Percentiles rank a stretch among this genome's conserved stretches.
These are phyloP conservation scores for Trichaptum fuscoviolaceum DNA, from an alignment of 768 basidiomycete species.

Conservation along the genomic window DNA sequence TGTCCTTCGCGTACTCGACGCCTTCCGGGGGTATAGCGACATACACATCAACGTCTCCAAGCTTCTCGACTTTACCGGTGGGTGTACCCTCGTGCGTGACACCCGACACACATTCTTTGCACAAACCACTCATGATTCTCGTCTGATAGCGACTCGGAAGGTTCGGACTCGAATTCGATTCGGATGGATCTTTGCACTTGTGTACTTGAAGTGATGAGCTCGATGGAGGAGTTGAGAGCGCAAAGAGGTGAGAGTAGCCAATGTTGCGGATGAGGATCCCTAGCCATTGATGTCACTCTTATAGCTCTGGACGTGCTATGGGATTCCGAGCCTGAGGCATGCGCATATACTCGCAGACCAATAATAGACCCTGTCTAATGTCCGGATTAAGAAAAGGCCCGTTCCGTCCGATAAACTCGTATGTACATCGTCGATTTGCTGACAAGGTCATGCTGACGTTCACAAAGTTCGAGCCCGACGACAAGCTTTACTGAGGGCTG, in stretches of 20 bases:
- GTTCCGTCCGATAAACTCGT: background rate
- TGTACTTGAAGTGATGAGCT: background rate
- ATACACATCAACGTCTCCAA: constrained; percentile 46
- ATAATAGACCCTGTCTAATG: background rate
- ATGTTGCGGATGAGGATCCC: background rate
- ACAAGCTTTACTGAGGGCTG: background rate
- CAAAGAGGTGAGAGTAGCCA: background rate
- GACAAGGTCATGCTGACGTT: background rate
- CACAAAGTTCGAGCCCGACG: background rate
- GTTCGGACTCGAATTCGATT: background rate
- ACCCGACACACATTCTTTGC: constrained; percentile 2
- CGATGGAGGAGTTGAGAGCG: background rate
- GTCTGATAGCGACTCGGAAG: background rate
- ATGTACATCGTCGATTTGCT: background rate
- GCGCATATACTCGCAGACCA: background rate
- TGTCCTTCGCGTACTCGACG: constrained; percentile 46
- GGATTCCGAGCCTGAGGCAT: background rate
- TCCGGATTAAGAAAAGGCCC: background rate
- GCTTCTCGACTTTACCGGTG: constrained; percentile 32
- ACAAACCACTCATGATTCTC: background rate
- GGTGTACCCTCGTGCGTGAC: constrained; percentile 17
- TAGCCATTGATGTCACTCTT: background rate
- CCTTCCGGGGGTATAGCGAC: constrained; percentile 42
- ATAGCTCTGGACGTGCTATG: background rate
- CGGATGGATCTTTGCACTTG: background rate